phyloP scores from a whole-genome alignment of 371 early-diverging fungal species.

The Chytridium lagenaria region DNA sequence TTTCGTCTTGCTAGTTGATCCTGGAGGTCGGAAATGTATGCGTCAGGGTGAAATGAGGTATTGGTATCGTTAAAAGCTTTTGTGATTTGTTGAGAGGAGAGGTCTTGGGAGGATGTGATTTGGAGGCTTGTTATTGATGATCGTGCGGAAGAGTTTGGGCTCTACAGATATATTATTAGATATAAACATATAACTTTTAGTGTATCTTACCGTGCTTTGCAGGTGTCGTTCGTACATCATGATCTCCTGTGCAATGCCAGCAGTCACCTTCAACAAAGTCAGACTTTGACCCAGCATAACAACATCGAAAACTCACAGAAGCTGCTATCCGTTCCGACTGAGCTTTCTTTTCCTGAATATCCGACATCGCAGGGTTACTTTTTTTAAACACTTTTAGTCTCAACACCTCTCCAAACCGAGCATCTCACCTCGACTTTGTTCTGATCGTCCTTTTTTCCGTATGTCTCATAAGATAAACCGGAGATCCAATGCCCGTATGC shows the following conservation, averaged over 20 bases:
- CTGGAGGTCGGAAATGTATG: not conserved
- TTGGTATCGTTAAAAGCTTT: not conserved
- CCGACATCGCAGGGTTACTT: not conserved
- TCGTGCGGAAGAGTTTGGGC: too few species aligned
- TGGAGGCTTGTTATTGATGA: too few species aligned
- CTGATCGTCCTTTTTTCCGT: not conserved
- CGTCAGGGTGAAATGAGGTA: not conserved
- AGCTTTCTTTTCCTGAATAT: not conserved
- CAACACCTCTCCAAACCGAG: not conserved
- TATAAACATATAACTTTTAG: not conserved
- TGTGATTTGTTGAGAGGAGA: not conserved
- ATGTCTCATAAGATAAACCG: not conserved
- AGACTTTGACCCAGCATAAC: not conserved
- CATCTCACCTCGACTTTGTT: not conserved
- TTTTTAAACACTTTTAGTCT: not conserved
- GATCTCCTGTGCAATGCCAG: not conserved
- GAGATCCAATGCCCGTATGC: too few species aligned
- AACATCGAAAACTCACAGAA: not conserved
- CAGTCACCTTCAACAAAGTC: not conserved
- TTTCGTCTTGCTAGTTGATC: not conserved
- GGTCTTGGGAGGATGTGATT: not conserved
- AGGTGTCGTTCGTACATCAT: not conserved
- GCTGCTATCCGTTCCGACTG: not conserved
- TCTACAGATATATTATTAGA: too few species aligned
- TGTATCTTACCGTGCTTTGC: not conserved